Percentiles rank a stretch among this genome's conserved stretches.
phyloP scores from a whole-genome alignment of 169 alveolate genomes.

The Perkinsus olseni region DNA sequence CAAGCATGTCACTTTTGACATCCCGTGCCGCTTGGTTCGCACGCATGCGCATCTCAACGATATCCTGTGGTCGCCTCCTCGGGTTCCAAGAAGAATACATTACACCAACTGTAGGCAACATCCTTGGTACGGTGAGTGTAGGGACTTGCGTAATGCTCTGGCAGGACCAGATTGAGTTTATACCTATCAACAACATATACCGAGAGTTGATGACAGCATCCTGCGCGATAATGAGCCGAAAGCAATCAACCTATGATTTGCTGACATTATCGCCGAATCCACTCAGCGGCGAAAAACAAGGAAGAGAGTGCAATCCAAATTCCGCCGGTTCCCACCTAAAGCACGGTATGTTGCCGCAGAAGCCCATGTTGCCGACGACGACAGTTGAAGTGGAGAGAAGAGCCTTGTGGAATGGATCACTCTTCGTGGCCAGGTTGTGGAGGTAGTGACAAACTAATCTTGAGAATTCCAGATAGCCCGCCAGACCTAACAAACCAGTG shows the following conservation, averaged over 20 bases:
- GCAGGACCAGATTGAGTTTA: background rate
- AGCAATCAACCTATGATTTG: too few species aligned
- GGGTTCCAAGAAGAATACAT: background rate
- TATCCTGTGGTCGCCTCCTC: background rate
- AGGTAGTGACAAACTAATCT: background rate
- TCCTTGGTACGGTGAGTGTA: background rate
- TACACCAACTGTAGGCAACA: background rate
- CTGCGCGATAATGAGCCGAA: too few species aligned
- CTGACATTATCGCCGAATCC: too few species aligned
- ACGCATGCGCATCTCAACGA: too few species aligned
- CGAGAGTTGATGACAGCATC: too few species aligned
- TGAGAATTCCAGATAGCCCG: background rate
- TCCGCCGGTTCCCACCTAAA: background rate
- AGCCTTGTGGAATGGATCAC: background rate
- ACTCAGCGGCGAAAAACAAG: too few species aligned
- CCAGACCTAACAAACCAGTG: background rate
- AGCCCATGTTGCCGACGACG: background rate
- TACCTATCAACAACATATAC: background rate
- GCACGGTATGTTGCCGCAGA: background rate
- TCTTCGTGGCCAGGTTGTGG: background rate
- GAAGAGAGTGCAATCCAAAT: too few species aligned
- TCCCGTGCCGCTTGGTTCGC: too few species aligned
- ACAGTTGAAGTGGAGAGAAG: background rate
- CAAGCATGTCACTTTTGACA: too few species aligned
- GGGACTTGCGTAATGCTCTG: background rate